phyloP scores from a whole-genome alignment of 2,329 filamentous ascomycete species.

The Aspergillus intermedius region DNA sequence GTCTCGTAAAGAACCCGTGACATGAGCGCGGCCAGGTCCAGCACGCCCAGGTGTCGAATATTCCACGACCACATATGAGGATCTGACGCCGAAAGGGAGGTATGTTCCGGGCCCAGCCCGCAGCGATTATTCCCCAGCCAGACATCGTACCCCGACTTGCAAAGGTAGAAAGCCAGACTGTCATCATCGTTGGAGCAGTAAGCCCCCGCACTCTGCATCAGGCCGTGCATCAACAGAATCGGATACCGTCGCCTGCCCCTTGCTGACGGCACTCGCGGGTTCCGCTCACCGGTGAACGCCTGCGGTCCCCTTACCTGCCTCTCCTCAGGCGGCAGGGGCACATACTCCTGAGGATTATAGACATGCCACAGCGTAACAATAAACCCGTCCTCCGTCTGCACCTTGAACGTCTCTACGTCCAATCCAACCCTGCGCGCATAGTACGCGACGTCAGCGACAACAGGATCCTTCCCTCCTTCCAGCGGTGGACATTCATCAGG shows the following conservation, averaged over 20 bases:
- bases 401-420: constrained; percentile 73
- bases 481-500: constrained; percentile 59
- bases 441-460: constrained; percentile 73
- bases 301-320: constrained; percentile 51
- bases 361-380: constrained; percentile 85
- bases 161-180: constrained; percentile 83
- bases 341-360: constrained; percentile 72
- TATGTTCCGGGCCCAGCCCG: constrained; percentile 73
- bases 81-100: constrained; percentile 62
- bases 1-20: constrained; percentile 76
- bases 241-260: constrained; percentile 53
- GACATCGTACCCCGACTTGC: constrained; percentile 87
- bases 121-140: constrained; percentile 94
- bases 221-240: constrained; percentile 77
- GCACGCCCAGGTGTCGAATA: constrained; percentile 84
- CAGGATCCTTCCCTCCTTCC: constrained; percentile 72
- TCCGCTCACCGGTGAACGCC: constrained; percentile 49
- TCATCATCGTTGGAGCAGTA: constrained; percentile 88
- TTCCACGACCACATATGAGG: constrained; percentile 97
- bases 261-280: constrained; percentile 17
- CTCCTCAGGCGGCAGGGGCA: constrained; percentile 43
- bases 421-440: constrained; percentile 84
- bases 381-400: constrained; percentile 91
- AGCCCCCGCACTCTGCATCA: constrained; percentile 80
- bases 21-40: constrained; percentile 76